Evolutionary conservation across 2,329 filamentous ascomycete genomes (phyloP).

Genomic region (Orbilia blumenaviensis): DNA sequence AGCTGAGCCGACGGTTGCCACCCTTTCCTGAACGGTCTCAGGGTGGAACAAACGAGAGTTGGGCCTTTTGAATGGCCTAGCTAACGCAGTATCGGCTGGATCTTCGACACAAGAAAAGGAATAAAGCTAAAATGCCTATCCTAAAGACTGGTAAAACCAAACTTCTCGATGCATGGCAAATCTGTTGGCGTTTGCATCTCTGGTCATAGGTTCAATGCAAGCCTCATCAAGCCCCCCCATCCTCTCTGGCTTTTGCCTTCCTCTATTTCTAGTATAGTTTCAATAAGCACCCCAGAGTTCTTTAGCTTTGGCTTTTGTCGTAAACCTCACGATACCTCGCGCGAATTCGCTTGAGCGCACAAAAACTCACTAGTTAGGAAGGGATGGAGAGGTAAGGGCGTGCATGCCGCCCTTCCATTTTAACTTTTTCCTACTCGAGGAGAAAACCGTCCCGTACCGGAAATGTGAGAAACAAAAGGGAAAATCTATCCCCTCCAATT

Average conservation of each 20-base stretch:
- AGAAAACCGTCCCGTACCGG: constrained; percentile 30
- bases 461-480: background rate
- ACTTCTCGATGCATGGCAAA: background rate
- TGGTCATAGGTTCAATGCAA: background rate
- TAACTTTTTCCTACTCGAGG: background rate
- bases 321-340: background rate
- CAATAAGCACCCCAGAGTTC: background rate
- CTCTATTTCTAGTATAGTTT: background rate
- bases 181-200: background rate
- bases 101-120: background rate
- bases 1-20: background rate
- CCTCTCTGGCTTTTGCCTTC: background rate
- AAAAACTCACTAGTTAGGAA: background rate
- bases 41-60: background rate
- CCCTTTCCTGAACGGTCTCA: background rate
- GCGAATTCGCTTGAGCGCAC: constrained; percentile 11
- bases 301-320: background rate
- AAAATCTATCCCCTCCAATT: background rate
- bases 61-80: background rate
- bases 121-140: background rate
- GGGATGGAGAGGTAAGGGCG: constrained; percentile 9
- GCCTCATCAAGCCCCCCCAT: background rate
- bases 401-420: background rate
- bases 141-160: background rate
- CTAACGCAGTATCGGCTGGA: background rate